These are phyloP conservation scores for Carnegiea gigantea DNA, from an alignment of 179 eudicot genomes.

Conservation along the genomic window DNA sequence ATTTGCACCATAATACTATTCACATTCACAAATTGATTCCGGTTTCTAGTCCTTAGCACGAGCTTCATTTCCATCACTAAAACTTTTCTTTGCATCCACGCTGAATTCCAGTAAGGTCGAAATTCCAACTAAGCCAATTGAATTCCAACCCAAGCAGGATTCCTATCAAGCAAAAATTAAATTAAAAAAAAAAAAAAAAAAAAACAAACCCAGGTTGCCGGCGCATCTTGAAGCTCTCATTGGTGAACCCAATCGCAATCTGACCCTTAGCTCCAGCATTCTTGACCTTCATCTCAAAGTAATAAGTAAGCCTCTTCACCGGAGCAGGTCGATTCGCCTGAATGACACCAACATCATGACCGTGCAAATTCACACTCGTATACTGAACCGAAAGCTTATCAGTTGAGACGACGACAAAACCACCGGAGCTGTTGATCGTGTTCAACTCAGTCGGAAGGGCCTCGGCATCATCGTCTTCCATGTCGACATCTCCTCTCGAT, in stretches of 20 bases:
- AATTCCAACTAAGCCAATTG: background rate
- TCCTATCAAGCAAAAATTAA: background rate
- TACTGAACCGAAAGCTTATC: constrained; percentile 80
- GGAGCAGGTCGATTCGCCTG: constrained; percentile 83
- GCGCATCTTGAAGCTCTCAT: constrained; percentile 67
- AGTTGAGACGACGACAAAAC: constrained; percentile 64
- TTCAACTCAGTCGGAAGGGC: constrained; percentile 67
- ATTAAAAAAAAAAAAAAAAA: background rate
- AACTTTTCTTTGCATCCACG: background rate
- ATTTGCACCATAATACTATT: background rate
- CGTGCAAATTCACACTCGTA: constrained; percentile 64
- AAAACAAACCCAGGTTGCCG: constrained; percentile 82
- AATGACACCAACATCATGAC: constrained; percentile 85
- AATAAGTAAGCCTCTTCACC: constrained; percentile 54
- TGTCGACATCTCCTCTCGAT: constrained; percentile 20
- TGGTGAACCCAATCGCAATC: constrained; percentile 77
- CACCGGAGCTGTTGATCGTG: constrained; percentile 75
- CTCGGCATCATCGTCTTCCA: constrained; percentile 37
- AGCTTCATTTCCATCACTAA: background rate
- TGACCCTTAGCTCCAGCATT: constrained; percentile 79
- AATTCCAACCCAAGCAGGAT: background rate
- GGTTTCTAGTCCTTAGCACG: background rate
- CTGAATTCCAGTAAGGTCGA: background rate
- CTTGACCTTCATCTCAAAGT: constrained; percentile 74
- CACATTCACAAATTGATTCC: background rate